Percentiles rank a stretch among this genome's conserved stretches.
Conservation (phyloP, 2,329 filamentous ascomycete species). For the Ophiocordyceps sinensis region DNA sequence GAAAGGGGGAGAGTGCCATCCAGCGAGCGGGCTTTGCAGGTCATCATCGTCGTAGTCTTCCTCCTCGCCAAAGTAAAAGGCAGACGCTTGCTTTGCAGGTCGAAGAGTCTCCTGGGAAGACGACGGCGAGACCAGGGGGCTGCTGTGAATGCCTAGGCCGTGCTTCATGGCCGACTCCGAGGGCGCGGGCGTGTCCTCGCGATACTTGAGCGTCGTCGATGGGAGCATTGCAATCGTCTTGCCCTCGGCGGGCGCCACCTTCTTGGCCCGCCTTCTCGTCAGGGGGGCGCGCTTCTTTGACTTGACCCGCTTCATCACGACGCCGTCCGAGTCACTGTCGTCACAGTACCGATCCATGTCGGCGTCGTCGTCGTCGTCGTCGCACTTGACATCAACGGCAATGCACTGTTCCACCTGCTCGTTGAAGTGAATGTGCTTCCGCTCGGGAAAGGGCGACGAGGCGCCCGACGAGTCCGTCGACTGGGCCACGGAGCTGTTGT, state of each 20-base stretch:
- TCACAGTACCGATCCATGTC: slow-evolving; percentile 37
- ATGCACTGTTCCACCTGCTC: slow-evolving; percentile 94
- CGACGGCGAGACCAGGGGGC: slow-evolving; percentile 50
- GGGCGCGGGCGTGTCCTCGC: slow-evolving; percentile 59
- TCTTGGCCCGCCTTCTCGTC: slow-evolving; percentile 22
- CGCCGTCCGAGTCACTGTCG: slow-evolving; percentile 56
- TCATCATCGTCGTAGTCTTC: slow-evolving; percentile 36
- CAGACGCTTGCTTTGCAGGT: slow-evolving; percentile 51
- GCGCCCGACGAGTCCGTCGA: slow-evolving; percentile 60
- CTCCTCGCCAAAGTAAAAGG: slow-evolving; percentile 47
- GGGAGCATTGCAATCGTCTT: slow-evolving; percentile 82
- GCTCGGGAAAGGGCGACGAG: slow-evolving; percentile 46
- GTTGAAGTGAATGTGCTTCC: slow-evolving; percentile 90
- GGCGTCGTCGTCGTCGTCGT: slow-evolving; percentile 58
- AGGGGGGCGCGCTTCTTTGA: slow-evolving; percentile 43
- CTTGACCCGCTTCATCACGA: slow-evolving; percentile 65
- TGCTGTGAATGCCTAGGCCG: slow-evolving; percentile 30
- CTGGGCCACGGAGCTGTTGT: slow-evolving; percentile 45
- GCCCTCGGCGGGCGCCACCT: slow-evolving; percentile 42
- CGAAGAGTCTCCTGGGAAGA: slow-evolving; percentile 72
- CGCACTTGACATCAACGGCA: slow-evolving; percentile 74
- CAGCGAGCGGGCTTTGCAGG: slow-evolving; percentile 12
- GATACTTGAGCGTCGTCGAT: slow-evolving; percentile 75
- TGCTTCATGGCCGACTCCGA: slow-evolving; percentile 49
- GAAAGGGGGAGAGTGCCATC: slow-evolving; percentile 17